A percentile compares a stretch with the other conserved stretches of the same genome.
These are phyloP conservation scores for Henningerozyma blattae DNA, from an alignment of 805 yeast species.

Conservation along the genomic window DNA sequence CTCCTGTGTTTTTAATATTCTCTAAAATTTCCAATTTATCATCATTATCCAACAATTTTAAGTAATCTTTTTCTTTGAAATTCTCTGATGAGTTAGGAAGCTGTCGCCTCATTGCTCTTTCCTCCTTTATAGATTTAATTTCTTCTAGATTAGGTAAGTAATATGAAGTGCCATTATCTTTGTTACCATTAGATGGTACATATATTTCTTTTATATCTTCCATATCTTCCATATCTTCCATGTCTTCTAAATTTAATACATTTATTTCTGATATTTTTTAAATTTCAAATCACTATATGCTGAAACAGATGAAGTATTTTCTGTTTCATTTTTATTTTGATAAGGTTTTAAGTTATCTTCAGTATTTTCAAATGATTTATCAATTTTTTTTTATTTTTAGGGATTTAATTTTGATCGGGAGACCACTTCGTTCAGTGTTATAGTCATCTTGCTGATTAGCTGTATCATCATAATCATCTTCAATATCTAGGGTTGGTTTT, in stretches of 20 bases:
- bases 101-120: background rate
- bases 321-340: background rate
- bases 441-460: background rate
- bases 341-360: too few relatives aligned
- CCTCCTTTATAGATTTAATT: too few relatives aligned
- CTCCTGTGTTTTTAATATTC: conserved; percentile 10
- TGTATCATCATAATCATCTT: background rate
- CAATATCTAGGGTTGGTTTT: too few relatives aligned
- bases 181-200: background rate
- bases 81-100: background rate
- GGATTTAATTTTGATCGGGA: too few relatives aligned
- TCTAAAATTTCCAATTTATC: conserved; percentile 17
- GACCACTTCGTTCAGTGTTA: too few relatives aligned
- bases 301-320: too few relatives aligned
- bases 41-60: conserved; percentile 15
- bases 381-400: too few relatives aligned
- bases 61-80: conserved; percentile 15
- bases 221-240: conserved; percentile 1
- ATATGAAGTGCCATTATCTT: too few relatives aligned
- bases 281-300: too few relatives aligned
- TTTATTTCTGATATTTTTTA: too few relatives aligned
- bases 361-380: too few relatives aligned
- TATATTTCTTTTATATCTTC: conserved; percentile 1
- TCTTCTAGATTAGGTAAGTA: too few relatives aligned
- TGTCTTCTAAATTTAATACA: conserved; percentile 1